Evolutionary conservation across 2,329 filamentous ascomycete genomes (phyloP).

Genomic region (Ophiosphaerella herpotricha): DNA sequence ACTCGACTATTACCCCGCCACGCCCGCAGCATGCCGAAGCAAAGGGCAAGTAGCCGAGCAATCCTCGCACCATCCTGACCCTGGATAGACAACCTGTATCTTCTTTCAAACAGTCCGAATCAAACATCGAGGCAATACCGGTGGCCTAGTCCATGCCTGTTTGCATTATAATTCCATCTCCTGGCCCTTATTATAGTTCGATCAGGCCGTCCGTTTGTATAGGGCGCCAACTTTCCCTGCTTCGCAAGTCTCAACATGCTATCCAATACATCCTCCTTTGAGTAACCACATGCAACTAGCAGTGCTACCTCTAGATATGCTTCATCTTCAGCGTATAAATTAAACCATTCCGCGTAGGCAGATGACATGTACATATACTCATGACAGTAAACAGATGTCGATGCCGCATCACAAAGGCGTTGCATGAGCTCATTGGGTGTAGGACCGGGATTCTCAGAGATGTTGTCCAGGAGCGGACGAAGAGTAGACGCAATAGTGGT

Average conservation of each 20-base stretch:
- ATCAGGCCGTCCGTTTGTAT: not conserved
- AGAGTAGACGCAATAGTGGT: not conserved
- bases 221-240: slow-evolving; percentile 1
- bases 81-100: no score
- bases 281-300: slow-evolving; percentile 6
- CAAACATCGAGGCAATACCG: no score
- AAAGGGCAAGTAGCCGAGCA: no score
- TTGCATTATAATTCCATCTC: not conserved
- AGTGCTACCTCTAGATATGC: slow-evolving; percentile 5
- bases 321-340: not conserved
- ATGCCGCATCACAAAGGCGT: not conserved
- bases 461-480: not conserved
- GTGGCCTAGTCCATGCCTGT: no score
- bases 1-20: slow-evolving; percentile 12
- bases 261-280: not conserved
- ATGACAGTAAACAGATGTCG: not conserved
- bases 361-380: slow-evolving; percentile 2
- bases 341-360: not conserved
- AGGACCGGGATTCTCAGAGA: not conserved
- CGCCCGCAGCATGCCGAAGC: slow-evolving; percentile 3
- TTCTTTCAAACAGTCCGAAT: no score
- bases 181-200: not conserved
- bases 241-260: slow-evolving; percentile 4
- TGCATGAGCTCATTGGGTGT: not conserved
- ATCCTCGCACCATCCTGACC: no score